Evolutionary conservation across 345 rosid species (phyloP).

Genomic region (Chamaenerion angustifolium): DNA sequence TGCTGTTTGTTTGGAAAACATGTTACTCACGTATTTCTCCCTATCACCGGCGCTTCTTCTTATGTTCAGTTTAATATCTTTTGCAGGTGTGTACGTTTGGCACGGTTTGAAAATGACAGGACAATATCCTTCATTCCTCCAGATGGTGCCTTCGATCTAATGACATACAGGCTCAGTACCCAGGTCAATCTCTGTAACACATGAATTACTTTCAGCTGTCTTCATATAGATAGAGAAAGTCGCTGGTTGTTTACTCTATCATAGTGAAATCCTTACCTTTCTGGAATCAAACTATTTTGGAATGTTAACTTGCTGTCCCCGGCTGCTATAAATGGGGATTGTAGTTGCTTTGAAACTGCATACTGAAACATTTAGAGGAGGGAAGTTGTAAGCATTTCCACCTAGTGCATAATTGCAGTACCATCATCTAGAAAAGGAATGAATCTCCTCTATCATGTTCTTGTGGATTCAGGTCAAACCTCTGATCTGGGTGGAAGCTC

Average conservation of each 20-base stretch:
- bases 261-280: no score
- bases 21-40: neutral
- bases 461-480: slow-evolving; percentile 57
- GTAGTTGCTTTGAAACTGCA: no score
- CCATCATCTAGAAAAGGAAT: neutral
- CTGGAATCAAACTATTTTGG: no score
- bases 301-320: no score
- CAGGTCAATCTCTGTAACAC: slow-evolving; percentile 37
- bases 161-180: slow-evolving; percentile 93
- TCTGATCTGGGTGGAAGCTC: slow-evolving; percentile 90
- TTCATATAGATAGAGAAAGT: neutral
- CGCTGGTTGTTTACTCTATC: no score
- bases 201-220: neutral
- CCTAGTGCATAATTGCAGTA: no score
- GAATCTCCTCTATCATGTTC: neutral
- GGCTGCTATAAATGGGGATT: no score
- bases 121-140: slow-evolving; percentile 96
- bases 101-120: slow-evolving; percentile 91
- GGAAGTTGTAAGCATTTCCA: no score
- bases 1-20: neutral
- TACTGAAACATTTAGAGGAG: no score
- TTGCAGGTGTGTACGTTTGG: slow-evolving; percentile 85
- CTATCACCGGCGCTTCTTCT: neutral
- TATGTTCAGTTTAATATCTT: neutral
- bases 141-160: slow-evolving; percentile 95